phyloP scores from a whole-genome alignment of 805 yeast species.

The Ogataea pilisensis region DNA sequence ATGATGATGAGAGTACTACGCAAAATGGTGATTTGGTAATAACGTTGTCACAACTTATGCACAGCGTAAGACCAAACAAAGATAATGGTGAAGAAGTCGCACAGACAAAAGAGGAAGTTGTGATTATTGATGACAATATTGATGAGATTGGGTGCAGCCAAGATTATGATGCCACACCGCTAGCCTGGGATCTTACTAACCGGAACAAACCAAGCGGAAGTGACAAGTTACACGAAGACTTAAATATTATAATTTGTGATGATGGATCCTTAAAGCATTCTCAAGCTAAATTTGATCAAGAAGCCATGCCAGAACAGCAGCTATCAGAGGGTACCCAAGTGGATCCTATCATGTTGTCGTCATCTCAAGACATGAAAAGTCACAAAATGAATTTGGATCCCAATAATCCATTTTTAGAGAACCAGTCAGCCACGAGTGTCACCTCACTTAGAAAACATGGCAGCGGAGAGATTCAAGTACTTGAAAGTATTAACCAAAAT shows the following conservation, averaged over 20 bases:
- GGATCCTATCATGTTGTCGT: constrained; percentile 14
- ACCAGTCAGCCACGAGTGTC: background rate
- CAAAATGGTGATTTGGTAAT: constrained; percentile 4
- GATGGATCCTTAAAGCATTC: background rate
- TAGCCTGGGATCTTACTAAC: too few relatives aligned
- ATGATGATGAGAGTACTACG: constrained; percentile 2
- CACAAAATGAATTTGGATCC: background rate
- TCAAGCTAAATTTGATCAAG: too few relatives aligned
- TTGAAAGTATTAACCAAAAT: constrained; percentile 16
- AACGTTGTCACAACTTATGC: constrained; percentile 18
- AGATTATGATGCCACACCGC: background rate
- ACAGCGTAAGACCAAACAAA: background rate
- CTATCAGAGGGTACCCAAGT: constrained; percentile 18
- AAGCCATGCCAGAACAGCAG: too few relatives aligned
- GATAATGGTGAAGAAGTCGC: background rate
- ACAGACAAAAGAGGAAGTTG: background rate
- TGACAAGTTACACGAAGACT: too few relatives aligned
- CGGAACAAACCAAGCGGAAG: too few relatives aligned
- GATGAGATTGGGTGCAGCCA: constrained; percentile 1
- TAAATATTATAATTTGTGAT: background rate
- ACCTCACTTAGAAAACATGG: background rate
- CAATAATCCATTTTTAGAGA: background rate
- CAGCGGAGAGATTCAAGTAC: constrained; percentile 20
- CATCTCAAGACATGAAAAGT: constrained; percentile 3
- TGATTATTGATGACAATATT: background rate